A percentile compares a stretch with the other conserved stretches of the same genome.
Evolutionary conservation across 108 stramenopile species (phyloP).

Genomic region (Cylindrotheca fusiformis): DNA sequence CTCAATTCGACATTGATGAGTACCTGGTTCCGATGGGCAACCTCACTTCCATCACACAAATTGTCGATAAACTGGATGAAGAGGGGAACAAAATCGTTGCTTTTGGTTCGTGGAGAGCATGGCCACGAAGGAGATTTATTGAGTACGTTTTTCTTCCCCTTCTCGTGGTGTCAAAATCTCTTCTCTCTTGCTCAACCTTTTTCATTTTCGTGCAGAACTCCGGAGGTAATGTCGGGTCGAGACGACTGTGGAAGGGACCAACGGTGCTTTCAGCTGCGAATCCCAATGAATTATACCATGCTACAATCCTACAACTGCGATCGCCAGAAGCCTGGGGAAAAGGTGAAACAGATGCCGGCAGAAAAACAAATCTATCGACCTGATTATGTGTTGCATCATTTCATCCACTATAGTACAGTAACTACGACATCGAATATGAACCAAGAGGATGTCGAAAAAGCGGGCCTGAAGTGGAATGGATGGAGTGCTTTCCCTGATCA

Average conservation of each 20-base stretch:
- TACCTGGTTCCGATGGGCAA: conserved; percentile 73
- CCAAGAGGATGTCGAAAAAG: conserved; percentile 40
- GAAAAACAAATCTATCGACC: conserved; percentile 68
- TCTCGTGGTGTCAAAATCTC: not conserved
- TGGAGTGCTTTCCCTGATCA: conserved; percentile 54
- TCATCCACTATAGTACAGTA: conserved; percentile 83
- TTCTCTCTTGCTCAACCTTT: conserved; percentile 1
- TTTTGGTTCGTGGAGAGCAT: conserved; percentile 54
- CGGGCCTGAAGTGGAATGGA: conserved; percentile 14
- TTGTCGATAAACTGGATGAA: conserved; percentile 36
- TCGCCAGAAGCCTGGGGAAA: conserved; percentile 67
- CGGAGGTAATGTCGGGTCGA: conserved; percentile 11
- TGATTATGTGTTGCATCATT: conserved; percentile 82
- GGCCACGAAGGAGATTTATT: conserved; percentile 44
- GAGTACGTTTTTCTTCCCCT: conserved; percentile 23
- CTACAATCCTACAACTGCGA: conserved; percentile 90
- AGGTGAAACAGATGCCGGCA: conserved; percentile 61
- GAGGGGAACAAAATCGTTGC: conserved; percentile 43
- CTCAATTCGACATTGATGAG: conserved; percentile 78
- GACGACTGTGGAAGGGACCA: conserved; percentile 29
- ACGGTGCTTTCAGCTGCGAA: conserved; percentile 50
- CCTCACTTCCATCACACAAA: conserved; percentile 9
- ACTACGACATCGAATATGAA: conserved; percentile 66
- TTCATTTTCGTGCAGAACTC: conserved; percentile 12
- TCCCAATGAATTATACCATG: conserved; percentile 73